Percentiles rank a stretch among this genome's conserved stretches.
phyloP scores from a whole-genome alignment of 108 stramenopile genomes.

The Pseudonitzschia pungens region DNA sequence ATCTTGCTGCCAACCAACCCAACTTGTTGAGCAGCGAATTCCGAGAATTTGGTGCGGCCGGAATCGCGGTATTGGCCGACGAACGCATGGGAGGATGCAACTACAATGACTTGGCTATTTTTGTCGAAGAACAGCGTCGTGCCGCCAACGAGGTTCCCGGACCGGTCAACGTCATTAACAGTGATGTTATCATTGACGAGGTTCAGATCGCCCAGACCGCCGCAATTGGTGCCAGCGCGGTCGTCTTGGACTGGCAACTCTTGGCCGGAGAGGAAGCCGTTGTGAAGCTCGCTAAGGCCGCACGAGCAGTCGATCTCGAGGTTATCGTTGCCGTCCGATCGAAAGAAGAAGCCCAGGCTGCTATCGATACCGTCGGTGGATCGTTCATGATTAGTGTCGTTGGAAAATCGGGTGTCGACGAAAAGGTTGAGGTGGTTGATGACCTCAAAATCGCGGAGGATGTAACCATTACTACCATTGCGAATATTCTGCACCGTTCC shows the following conservation, averaged over 20 bases:
- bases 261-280: conserved; percentile 48
- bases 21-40: conserved; percentile 57
- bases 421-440: conserved; percentile 44
- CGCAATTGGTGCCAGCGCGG: conserved; percentile 57
- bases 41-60: conserved; percentile 83
- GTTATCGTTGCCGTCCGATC: conserved; percentile 58
- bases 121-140: conserved; percentile 73
- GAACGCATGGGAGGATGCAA: conserved; percentile 78
- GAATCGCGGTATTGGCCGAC: conserved; percentile 78
- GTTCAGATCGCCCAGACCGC: conserved; percentile 74
- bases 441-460: conserved; percentile 53
- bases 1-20: conserved; percentile 44
- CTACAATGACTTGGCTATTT: conserved; percentile 58
- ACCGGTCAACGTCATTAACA: conserved; percentile 72
- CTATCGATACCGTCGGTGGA: conserved; percentile 44
- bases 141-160: conserved; percentile 74
- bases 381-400: conserved; percentile 60
- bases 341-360: conserved; percentile 67
- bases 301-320: conserved; percentile 55
- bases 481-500: conserved; percentile 58
- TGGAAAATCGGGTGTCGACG: conserved; percentile 42
- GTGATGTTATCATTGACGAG: conserved; percentile 81
- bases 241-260: conserved; percentile 48
- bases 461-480: conserved; percentile 55
- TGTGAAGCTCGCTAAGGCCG: conserved; percentile 43